Conservation (phyloP, 148 eudicot species). For the Salicornia ramosissima region DNA sequence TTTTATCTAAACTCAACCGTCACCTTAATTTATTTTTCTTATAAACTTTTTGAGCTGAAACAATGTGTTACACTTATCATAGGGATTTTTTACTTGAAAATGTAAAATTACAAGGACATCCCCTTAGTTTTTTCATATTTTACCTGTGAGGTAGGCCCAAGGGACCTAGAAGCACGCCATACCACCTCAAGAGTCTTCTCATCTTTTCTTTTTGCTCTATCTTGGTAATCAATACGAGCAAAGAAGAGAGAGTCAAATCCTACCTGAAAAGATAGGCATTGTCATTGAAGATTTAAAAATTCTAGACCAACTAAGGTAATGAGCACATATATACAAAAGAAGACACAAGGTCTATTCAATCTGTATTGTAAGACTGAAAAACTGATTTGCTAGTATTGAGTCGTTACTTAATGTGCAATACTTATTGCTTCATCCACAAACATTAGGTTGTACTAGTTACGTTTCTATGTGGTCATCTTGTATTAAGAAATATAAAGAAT, state of each 20-base stretch:
- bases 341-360: neutral
- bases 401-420: no score
- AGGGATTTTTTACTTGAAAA: neutral
- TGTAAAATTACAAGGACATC: neutral
- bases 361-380: neutral
- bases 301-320: neutral
- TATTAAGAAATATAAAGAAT: no score
- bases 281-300: neutral
- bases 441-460: no score
- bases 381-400: neutral
- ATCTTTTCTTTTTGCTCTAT: constrained; percentile 59
- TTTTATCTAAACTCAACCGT: neutral
- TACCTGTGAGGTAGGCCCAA: constrained; percentile 73
- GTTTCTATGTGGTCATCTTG: no score
- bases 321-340: neutral
- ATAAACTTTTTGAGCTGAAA: neutral
- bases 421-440: no score
- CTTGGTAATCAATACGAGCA: constrained; percentile 83
- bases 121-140: neutral
- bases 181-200: constrained; percentile 66
- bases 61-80: neutral
- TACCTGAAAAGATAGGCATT: constrained; percentile 32
- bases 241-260: constrained; percentile 75
- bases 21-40: neutral
- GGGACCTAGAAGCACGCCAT: constrained; percentile 73